Base-by-base conservation (phyloP, 345 rosid genomes). In the Gossypium ekmanianum region DNA sequence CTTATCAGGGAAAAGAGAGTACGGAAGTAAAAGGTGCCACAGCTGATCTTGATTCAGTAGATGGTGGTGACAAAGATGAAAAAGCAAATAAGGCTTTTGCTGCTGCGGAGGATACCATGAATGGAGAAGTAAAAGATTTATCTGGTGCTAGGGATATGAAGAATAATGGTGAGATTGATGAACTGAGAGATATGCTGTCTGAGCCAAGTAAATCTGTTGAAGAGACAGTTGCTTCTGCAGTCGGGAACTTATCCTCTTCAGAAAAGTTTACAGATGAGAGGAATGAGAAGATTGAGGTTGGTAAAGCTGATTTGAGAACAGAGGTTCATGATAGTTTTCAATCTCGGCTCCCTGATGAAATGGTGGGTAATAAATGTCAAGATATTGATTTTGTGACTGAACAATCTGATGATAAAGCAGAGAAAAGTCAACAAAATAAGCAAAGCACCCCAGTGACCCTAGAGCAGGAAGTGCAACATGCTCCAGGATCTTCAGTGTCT, bases 321-420 rank as follows among this genome's bases (percentile, higher is more conserved):
- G 85, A 77, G 70, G 76, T 69, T 61, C 44, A 57, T 58, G 56
- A 59, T 71, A 26, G 13, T 69, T 78, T 82, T 76, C 81, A 74
- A 50, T 80, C 77, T 12, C 68, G 11, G 3, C 55, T 14, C 34
- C 78, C 83, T 64, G 81, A 18, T 76, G 79, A 78, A 71, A 80
- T 58, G 56, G 79, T 74, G 27, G 71, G 41, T 34, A 34, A 52
- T 74, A 81, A 86, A 56, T 73, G 55, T 79, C 76, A 43, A 48
- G 75, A 78, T 56, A 61, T 66, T 68, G 74, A 61, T 82, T 74
- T 64, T 72, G 79, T 71, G 68, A 73, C 34, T 48, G 75, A 76
- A 71, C 78, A 72, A 73, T 67, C 84, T 50, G 86, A 72, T 44
- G 68, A 72, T 74, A 86, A 81, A 78, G 68, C 14, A n/a, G 71